Percentiles rank a stretch among this genome's conserved stretches.
phyloP scores from a whole-genome alignment of 2,329 filamentous ascomycete genomes.

The Colletotrichum sp. region DNA sequence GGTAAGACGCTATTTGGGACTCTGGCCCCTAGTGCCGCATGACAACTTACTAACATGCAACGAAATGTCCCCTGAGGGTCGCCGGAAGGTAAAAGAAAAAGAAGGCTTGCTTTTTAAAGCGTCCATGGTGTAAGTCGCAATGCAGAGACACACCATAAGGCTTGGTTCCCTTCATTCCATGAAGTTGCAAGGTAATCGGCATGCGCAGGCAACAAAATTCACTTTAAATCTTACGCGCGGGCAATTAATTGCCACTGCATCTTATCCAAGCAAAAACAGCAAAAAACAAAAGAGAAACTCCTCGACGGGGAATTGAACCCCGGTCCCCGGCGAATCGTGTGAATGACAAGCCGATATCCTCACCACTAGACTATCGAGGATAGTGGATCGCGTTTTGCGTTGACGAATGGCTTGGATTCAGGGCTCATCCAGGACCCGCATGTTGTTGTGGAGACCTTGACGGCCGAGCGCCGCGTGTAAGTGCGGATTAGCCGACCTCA shows the following conservation, averaged over 20 bases:
- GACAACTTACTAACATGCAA: neutral
- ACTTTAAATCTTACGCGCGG: too few relatives aligned
- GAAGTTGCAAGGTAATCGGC: too few relatives aligned
- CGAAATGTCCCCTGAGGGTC: too few relatives aligned
- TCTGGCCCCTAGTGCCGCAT: accelerated
- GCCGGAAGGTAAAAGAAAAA: too few relatives aligned
- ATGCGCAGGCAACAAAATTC: too few relatives aligned
- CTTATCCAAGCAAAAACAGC: too few relatives aligned
- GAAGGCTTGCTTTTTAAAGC: too few relatives aligned
- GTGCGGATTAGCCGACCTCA: neutral
- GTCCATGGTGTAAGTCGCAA: too few relatives aligned
- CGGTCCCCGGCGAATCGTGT: neutral
- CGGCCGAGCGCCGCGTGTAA: neutral
- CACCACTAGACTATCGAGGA: neutral
- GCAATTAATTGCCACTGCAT: too few relatives aligned
- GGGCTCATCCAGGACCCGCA: neutral
- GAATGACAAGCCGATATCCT: neutral
- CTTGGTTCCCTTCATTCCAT: neutral
- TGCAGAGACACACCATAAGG: too few relatives aligned
- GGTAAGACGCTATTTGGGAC: accelerated
- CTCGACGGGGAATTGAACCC: neutral
- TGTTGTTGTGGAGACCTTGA: neutral
- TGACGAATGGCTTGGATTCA: accelerated
- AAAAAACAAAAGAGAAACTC: neutral
- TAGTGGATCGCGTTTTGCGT: neutral